Evolutionary conservation across 805 yeast species (phyloP).

Genomic region (Candida succiphila): DNA sequence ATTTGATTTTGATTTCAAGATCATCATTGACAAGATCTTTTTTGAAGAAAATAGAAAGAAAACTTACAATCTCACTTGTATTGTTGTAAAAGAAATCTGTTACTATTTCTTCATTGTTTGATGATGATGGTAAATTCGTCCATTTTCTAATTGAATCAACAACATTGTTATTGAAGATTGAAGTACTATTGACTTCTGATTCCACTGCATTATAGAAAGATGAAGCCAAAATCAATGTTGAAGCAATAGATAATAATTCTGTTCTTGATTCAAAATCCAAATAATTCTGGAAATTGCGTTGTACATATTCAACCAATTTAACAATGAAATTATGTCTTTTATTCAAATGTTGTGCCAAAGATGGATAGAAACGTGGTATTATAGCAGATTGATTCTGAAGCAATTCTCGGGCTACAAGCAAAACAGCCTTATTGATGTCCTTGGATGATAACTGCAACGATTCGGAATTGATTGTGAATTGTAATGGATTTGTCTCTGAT

Average conservation of each 20-base stretch:
- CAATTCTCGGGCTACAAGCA: slow-evolving; percentile 43
- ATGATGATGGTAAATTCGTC: too few species aligned
- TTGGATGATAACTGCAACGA: slow-evolving; percentile 26
- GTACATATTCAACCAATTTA: slow-evolving; percentile 12
- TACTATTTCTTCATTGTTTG: background rate
- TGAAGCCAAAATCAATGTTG: slow-evolving; percentile 8
- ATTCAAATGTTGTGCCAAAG: slow-evolving; percentile 39
- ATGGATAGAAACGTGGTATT: slow-evolving; percentile 42
- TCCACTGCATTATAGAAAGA: slow-evolving; percentile 6
- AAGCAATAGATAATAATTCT: slow-evolving; percentile 8
- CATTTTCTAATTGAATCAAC: background rate
- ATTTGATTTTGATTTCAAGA: background rate
- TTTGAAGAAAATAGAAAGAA: slow-evolving; percentile 5
- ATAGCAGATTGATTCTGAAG: slow-evolving; percentile 44
- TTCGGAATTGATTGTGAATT: slow-evolving; percentile 22
- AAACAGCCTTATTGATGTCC: slow-evolving; percentile 43
- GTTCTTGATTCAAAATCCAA: slow-evolving; percentile 2
- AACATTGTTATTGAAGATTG: too few species aligned
- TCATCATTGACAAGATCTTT: background rate
- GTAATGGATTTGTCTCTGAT: slow-evolving; percentile 4
- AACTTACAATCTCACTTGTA: slow-evolving; percentile 2
- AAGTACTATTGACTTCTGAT: background rate
- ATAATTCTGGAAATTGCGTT: slow-evolving; percentile 9
- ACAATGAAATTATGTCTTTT: slow-evolving; percentile 28
- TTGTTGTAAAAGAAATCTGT: background rate